phyloP scores from a whole-genome alignment of 345 rosid species.

The Reutealis trisperma region DNA sequence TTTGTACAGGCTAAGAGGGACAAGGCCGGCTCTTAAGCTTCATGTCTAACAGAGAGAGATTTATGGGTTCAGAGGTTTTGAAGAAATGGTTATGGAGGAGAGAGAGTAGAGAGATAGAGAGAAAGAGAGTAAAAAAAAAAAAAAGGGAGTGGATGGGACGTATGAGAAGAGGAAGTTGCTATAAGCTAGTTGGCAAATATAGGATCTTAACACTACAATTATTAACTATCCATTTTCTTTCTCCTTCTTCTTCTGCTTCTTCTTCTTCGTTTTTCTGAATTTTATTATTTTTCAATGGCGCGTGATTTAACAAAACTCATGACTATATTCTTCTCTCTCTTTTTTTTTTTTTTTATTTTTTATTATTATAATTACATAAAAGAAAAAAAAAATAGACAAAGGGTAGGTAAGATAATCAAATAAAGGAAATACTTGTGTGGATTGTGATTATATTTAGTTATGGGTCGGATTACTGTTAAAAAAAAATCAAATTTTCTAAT shows the following conservation, averaged over 20 bases:
- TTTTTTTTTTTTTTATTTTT: no score
- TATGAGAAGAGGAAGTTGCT: constrained; percentile 15
- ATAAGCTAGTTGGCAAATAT: constrained; percentile 11
- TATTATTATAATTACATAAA: no score
- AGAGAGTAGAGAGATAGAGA: no score
- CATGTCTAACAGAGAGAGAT: neutral
- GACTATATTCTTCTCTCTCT: no score
- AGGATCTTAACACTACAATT: neutral
- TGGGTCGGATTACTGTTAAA: no score
- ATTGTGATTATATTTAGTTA: no score
- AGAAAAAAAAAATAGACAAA: no score
- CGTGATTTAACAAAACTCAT: neutral
- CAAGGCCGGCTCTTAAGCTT: neutral
- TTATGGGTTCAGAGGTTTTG: neutral
- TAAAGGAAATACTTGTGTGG: no score
- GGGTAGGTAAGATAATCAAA: no score
- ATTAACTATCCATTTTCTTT: no score
- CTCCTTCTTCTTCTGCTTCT: neutral
- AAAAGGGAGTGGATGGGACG: constrained; percentile 39
- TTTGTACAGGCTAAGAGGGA: neutral
- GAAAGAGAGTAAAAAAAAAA: neutral
- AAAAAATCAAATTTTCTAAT: no score
- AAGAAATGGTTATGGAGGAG: neutral
- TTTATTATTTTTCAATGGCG: neutral
- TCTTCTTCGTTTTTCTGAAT: neutral